Base-by-base conservation (phyloP, 1,284 basidiomycete genomes). In the Melanopsichium pennsylvanicum region DNA sequence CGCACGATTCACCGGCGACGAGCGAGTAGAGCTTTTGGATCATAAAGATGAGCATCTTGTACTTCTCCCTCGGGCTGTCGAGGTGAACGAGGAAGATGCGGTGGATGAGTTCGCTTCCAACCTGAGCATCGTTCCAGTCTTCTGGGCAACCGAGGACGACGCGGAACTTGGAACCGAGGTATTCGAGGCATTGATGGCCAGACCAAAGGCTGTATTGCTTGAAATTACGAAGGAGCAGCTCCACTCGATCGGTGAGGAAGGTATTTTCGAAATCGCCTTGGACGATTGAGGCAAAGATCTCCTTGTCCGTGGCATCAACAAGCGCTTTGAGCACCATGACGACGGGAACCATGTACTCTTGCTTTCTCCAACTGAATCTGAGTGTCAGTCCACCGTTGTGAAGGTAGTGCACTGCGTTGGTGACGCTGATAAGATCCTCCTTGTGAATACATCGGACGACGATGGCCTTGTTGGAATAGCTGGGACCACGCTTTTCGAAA, bases 181-280 rank as follows among this genome's bases (percentile, higher is more conserved):
- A 98, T 78, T 94, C 91, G 67, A 98, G 85, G 82, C 94, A 97
- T 81, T 96, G 92, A 37, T 90, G 86, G n/a, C 91, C 91, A 2
- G 92, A 97, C 79, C 89, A 87, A 64, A 99, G 85, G 25, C 59
- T 58, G 83, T 93, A 97, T 78, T 87, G 88, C 84, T 98, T 97
- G 86, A 97, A 80, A 57, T 76, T 93, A 62, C 96, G 89, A 42
- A 99, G 84, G n/a, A 99, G 85, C n/a, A 98, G 84, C 83, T 99
- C 96, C 42, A 98, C 92, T 57, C 96, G 92, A 82, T 98, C 96
- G 15, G 93, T 94, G 79, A 98, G 84, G 84, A 97, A 98, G 0
- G 96, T 98, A 82, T 99, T 95, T 55, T 92, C 90, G 80, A 93
- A 93, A 81, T 97, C 95, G 77, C 93, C 90, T 88, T 97, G 96